Evolutionary conservation across 83 land plant genomes (phyloP).

Genomic region (Isoetes engelmannii): DNA sequence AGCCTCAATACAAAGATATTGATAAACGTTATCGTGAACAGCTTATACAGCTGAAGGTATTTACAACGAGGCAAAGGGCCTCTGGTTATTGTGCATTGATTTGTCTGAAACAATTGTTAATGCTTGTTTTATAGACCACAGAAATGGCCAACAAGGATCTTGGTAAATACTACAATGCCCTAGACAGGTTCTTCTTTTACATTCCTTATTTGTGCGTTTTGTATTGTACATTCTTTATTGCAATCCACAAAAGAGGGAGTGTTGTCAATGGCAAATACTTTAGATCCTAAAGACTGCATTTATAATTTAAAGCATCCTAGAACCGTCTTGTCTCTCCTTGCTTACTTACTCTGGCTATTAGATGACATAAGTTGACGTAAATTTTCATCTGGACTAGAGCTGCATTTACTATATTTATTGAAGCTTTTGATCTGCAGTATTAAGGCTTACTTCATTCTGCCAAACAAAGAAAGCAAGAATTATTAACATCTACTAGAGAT

Average conservation of each 20-base stretch:
- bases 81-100: no score
- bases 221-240: background rate
- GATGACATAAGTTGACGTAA: background rate
- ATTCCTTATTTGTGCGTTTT: background rate
- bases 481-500: background rate
- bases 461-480: background rate
- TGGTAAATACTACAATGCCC: slow-evolving; percentile 88
- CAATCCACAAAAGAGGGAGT: background rate
- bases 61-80: background rate
- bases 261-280: background rate
- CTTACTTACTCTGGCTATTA: background rate
- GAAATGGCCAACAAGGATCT: slow-evolving; percentile 65
- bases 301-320: background rate
- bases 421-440: background rate
- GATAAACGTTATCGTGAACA: slow-evolving; percentile 80
- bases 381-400: background rate
- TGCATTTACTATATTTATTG: background rate
- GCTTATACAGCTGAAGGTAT: slow-evolving; percentile 91
- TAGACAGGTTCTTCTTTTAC: slow-evolving; percentile 90
- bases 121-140: no score
- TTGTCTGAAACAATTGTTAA: no score
- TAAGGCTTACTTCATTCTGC: background rate
- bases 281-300: background rate
- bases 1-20: slow-evolving; percentile 82
- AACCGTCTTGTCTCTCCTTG: background rate